phyloP scores from a whole-genome alignment of 768 basidiomycete genomes.

The Rhizopogon salebrosus region DNA sequence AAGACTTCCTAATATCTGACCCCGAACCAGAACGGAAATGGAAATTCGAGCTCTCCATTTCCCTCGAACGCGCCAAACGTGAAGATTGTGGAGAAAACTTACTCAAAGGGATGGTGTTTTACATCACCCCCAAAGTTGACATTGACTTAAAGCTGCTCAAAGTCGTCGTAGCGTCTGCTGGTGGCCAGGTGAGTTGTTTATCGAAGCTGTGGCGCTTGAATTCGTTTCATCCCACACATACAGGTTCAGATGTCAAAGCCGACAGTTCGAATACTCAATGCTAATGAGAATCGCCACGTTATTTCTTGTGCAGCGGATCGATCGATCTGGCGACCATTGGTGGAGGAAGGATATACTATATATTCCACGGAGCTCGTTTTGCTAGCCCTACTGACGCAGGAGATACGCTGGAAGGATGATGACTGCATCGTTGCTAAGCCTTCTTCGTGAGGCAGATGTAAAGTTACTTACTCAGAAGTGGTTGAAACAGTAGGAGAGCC shows the following conservation, averaged over 20 bases:
- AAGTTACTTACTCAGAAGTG: too few species aligned
- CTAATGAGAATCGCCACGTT: constrained; percentile 47
- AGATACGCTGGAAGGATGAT: constrained; percentile 56
- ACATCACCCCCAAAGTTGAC: constrained; percentile 62
- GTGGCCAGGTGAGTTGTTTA: constrained; percentile 54
- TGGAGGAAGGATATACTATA: constrained; percentile 44
- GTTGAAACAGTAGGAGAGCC: too few species aligned
- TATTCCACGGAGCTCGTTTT: constrained; percentile 69
- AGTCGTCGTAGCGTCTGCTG: constrained; percentile 62
- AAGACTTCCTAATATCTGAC: constrained; percentile 57
- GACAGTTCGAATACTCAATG: constrained; percentile 49
- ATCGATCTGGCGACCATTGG: constrained; percentile 62
- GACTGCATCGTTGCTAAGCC: constrained; percentile 12
- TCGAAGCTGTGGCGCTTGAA: background rate
- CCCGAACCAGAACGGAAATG: constrained; percentile 59
- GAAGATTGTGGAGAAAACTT: constrained; percentile 41
- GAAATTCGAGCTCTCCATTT: constrained; percentile 56
- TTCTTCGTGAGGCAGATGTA: background rate
- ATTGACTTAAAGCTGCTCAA: constrained; percentile 58
- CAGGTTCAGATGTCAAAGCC: constrained; percentile 45
- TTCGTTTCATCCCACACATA: background rate
- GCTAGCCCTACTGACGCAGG: constrained; percentile 57
- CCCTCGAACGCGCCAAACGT: constrained; percentile 51
- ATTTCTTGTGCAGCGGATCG: constrained; percentile 64
- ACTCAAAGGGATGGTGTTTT: constrained; percentile 65